These are phyloP conservation scores for Xylaria multiplex DNA, from an alignment of 2,329 filamentous ascomycete species.

Conservation along the genomic window DNA sequence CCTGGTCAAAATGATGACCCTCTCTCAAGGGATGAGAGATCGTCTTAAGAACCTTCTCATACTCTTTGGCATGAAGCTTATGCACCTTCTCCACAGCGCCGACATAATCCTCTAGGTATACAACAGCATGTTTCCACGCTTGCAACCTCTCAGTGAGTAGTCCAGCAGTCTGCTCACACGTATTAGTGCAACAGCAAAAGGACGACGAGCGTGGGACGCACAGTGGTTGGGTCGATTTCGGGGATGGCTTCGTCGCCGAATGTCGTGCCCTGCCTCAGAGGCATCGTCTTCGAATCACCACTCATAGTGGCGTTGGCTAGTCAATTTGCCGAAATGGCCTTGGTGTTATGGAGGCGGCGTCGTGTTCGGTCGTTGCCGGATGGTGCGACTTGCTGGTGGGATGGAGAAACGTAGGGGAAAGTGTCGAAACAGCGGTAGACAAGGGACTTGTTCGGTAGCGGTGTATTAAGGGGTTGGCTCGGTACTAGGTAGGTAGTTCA, in stretches of 20 bases:
- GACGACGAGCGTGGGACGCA: conserved; percentile 51
- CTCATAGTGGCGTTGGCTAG: conserved; percentile 43
- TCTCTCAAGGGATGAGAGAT: conserved; percentile 87
- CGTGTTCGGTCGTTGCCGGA: conserved; percentile 10
- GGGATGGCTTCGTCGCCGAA: conserved; percentile 68
- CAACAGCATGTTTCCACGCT: conserved; percentile 95
- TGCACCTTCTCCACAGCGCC: conserved; percentile 86
- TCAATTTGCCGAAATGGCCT: conserved; percentile 1
- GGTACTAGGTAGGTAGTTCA: not conserved
- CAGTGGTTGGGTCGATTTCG: conserved; percentile 66
- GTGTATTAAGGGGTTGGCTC: conserved; percentile 3
- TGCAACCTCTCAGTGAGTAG: conserved; percentile 87
- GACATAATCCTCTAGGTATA: conserved; percentile 91
- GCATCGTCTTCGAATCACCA: conserved; percentile 50
- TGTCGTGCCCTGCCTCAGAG: conserved; percentile 59
- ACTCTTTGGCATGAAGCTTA: conserved; percentile 87
- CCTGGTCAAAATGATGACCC: conserved; percentile 92
- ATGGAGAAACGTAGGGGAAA: not conserved
- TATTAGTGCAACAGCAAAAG: conserved; percentile 16
- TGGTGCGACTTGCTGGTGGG: not conserved
- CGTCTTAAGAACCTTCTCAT: conserved; percentile 93
- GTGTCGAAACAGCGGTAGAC: conserved; percentile 11
- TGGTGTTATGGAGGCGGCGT: not conserved
- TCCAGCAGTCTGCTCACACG: conserved; percentile 69
- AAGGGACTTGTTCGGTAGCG: not conserved